phyloP scores from a whole-genome alignment of 768 basidiomycete genomes.

The Strobilomyces echinocephalus region DNA sequence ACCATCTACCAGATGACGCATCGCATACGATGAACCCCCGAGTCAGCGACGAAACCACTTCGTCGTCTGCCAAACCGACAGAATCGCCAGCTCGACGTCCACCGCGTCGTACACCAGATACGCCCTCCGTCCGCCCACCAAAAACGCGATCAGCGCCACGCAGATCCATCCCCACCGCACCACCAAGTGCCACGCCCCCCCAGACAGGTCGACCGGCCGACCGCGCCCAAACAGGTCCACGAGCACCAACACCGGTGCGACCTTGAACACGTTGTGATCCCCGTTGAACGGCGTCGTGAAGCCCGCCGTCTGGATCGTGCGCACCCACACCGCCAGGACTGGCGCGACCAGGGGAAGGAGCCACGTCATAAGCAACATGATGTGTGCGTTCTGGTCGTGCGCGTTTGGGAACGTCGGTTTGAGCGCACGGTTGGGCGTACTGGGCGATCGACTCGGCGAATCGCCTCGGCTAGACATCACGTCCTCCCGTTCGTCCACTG shows the following conservation, averaged over 20 bases:
- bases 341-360: constrained; percentile 74
- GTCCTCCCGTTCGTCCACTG: constrained; percentile 5
- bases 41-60: constrained; percentile 3
- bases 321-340: constrained; percentile 83
- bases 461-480: constrained; percentile 8
- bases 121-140: constrained; percentile 62
- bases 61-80: constrained; percentile 7
- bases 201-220: constrained; percentile 32
- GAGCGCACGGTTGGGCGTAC: neutral
- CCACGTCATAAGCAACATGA: constrained; percentile 75
- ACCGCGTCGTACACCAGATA: constrained; percentile 64
- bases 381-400: constrained; percentile 50
- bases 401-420: constrained; percentile 22
- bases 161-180: constrained; percentile 50
- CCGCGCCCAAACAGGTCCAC: constrained; percentile 58
- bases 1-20: too few species aligned
- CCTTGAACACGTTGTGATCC: constrained; percentile 68
- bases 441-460: neutral
- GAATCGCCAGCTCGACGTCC: constrained; percentile 31
- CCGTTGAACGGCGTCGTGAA: constrained; percentile 75
- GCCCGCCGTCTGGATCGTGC: constrained; percentile 77
- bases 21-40: neutral
- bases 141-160: constrained; percentile 51
- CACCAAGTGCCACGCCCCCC: constrained; percentile 28
- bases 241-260: constrained; percentile 58